Evolutionary conservation across 1,139 yeast genomes (phyloP).

Genomic region (Geotrichum fermentans): DNA sequence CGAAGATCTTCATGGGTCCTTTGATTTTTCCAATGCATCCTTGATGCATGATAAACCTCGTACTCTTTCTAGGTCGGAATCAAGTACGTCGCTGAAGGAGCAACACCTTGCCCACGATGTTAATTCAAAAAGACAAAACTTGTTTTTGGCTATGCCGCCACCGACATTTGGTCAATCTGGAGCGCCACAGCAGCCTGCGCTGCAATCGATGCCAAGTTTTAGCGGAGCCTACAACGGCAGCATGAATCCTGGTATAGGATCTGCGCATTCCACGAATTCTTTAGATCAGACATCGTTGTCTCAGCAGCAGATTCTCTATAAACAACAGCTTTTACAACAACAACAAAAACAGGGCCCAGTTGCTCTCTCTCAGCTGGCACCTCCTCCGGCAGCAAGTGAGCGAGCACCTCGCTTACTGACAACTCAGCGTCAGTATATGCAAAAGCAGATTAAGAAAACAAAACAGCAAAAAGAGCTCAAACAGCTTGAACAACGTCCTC

Average conservation of each 20-base stretch:
- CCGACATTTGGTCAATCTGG: not conserved
- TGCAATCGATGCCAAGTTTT: not conserved
- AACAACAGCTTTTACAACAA: conserved; percentile 16
- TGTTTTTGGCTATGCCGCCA: conserved; percentile 10
- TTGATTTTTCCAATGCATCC: conserved; percentile 8
- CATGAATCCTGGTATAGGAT: not conserved
- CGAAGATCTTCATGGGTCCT: conserved; percentile 8
- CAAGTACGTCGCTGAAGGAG: conserved; percentile 2
- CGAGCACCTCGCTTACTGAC: conserved; percentile 2
- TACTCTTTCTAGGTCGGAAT: not conserved
- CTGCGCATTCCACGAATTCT: not conserved
- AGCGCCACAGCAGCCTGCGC: not conserved
- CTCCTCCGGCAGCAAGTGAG: conserved; percentile 1
- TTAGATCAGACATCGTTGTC: not conserved
- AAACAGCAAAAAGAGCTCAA: conserved; percentile 8
- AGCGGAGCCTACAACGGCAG: not conserved
- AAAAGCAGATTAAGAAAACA: conserved; percentile 3
- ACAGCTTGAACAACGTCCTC: conserved; percentile 11
- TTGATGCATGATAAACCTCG: not conserved
- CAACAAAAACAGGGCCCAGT: conserved; percentile 16
- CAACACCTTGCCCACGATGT: no score
- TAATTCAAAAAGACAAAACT: conserved; percentile 1
- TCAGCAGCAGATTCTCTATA: conserved; percentile 15
- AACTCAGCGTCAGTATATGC: conserved; percentile 1
- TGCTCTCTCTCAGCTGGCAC: not conserved